Percentiles rank a stretch among this genome's conserved stretches.
Evolutionary conservation across 176 grass and related monocot species (phyloP).

Genomic region (Oryza officinalis): DNA sequence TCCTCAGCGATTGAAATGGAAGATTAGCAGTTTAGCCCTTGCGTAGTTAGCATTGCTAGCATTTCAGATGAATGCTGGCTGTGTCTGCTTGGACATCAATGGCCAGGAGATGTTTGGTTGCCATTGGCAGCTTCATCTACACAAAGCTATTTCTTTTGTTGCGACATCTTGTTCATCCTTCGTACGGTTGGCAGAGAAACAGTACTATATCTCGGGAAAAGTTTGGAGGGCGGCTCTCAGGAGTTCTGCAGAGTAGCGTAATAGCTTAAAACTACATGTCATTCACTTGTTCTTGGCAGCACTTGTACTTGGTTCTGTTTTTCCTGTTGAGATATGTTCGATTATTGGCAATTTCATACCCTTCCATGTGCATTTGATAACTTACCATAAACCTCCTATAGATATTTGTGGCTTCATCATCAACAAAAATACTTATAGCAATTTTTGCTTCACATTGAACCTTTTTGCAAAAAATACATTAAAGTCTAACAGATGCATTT

Average conservation of each 20-base stretch:
- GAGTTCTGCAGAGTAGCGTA: conserved; percentile 29
- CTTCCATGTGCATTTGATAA: neutral
- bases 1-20: neutral
- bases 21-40: neutral
- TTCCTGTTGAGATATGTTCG: neutral
- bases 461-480: neutral
- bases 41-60: neutral
- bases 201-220: neutral
- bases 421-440: neutral
- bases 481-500: neutral
- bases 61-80: neutral
- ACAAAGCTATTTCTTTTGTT: conserved; percentile 12
- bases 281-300: neutral
- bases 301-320: conserved; percentile 9
- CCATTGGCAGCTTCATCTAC: conserved; percentile 1
- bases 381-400: neutral
- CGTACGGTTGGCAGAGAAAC: neutral
- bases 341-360: neutral
- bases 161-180: neutral
- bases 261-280: conserved; percentile 10
- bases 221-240: neutral
- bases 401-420: neutral
- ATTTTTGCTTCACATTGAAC: neutral
- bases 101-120: conserved; percentile 6
- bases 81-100: neutral